Percentiles rank a stretch among this genome's conserved stretches.
phyloP scores from a whole-genome alignment of 768 basidiomycete genomes.

The Trametes coccinea region DNA sequence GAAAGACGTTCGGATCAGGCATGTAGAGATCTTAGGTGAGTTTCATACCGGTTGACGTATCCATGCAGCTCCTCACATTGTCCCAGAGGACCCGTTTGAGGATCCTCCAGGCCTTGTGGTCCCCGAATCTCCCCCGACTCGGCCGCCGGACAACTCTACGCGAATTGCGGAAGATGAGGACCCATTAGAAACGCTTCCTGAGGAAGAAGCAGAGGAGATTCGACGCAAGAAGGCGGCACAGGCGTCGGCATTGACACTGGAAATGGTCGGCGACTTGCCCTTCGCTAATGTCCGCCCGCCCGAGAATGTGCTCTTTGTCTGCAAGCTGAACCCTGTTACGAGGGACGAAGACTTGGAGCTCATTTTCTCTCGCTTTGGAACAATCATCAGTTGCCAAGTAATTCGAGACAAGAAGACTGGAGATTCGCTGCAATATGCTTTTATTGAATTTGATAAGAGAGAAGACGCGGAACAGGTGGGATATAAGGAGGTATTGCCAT shows the following conservation, averaged over 20 bases:
- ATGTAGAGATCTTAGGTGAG: conserved; percentile 92
- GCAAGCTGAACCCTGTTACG: conserved; percentile 96
- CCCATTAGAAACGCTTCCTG: conserved; percentile 75
- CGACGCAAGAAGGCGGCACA: conserved; percentile 87
- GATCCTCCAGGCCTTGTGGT: conserved; percentile 78
- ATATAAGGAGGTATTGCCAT: not conserved
- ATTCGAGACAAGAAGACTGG: conserved; percentile 95
- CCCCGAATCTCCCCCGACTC: conserved; percentile 75
- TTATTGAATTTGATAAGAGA: conserved; percentile 94
- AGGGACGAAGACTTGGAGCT: conserved; percentile 95
- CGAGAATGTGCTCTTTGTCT: conserved; percentile 97
- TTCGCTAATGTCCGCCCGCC: conserved; percentile 98
- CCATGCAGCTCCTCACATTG: not conserved
- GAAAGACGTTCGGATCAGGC: conserved; percentile 92
- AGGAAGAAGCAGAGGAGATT: conserved; percentile 80
- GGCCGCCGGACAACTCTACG: conserved; percentile 81
- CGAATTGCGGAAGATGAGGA: conserved; percentile 97
- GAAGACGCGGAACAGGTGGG: conserved; percentile 92
- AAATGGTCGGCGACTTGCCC: conserved; percentile 99
- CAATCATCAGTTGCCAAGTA: conserved; percentile 96
- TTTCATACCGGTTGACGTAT: conserved; percentile 4
- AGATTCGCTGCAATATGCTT: conserved; percentile 96
- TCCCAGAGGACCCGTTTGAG: conserved; percentile 88
- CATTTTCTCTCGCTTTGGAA: conserved; percentile 94
- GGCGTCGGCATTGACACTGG: conserved; percentile 92